phyloP scores from a whole-genome alignment of 1,284 basidiomycete genomes.

The Rhodotorula glutinis region DNA sequence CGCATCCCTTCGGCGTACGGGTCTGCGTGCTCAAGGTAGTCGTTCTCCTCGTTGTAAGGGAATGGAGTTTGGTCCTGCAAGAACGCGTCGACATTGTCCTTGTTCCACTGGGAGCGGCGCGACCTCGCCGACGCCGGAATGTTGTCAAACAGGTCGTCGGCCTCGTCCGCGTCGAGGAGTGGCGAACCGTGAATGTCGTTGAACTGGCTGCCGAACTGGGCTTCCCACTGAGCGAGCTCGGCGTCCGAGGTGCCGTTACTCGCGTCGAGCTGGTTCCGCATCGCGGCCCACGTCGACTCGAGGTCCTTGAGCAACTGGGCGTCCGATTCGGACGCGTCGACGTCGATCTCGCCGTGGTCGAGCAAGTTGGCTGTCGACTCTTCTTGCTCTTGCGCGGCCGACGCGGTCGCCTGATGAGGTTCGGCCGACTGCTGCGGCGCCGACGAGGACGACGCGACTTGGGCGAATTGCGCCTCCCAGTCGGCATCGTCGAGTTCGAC shows the following conservation, averaged over 20 bases:
- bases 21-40: conserved; percentile 59
- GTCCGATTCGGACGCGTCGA: conserved; percentile 48
- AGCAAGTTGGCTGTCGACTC: conserved; percentile 50
- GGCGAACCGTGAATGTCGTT: conserved; percentile 35
- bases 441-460: conserved; percentile 61
- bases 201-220: conserved; percentile 42
- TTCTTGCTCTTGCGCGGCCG: conserved; percentile 52
- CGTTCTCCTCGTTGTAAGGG: conserved; percentile 55
- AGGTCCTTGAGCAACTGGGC: conserved; percentile 49
- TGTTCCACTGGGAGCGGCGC: conserved; percentile 29
- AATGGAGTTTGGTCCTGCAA: conserved; percentile 39
- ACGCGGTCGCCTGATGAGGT: conserved; percentile 52
- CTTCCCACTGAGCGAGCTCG: conserved; percentile 54
- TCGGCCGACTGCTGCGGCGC: neutral
- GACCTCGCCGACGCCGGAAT: conserved; percentile 8
- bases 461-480: conserved; percentile 86
- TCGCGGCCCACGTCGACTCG: conserved; percentile 43
- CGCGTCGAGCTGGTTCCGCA: conserved; percentile 39
- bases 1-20: conserved; percentile 59
- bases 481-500: conserved; percentile 45
- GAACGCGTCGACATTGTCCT: conserved; percentile 43
- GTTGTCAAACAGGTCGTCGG: conserved; percentile 8
- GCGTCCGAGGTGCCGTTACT: conserved; percentile 64
- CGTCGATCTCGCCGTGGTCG: conserved; percentile 52
- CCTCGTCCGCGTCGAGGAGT: conserved; percentile 15